Percentiles rank a stretch among this genome's conserved stretches.
These are phyloP conservation scores for Alectoria sarmentosa DNA, from an alignment of 495 filamentous ascomycete species.

Conservation along the genomic window DNA sequence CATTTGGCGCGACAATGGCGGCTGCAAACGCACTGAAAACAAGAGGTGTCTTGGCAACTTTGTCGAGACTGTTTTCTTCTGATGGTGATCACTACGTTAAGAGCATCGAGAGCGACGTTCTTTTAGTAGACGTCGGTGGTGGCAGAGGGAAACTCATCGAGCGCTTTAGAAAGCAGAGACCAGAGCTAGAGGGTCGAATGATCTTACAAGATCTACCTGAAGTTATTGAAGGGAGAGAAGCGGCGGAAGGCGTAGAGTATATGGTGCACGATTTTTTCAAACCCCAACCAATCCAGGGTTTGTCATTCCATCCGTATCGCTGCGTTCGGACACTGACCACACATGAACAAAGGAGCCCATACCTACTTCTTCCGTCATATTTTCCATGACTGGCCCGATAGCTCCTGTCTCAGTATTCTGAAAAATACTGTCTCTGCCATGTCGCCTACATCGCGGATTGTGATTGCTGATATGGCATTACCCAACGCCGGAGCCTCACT, in stretches of 20 bases:
- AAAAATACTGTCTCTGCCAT: neutral
- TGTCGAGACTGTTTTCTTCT: no score
- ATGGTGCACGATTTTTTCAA: slow-evolving; percentile 29
- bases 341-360: slow-evolving; percentile 6
- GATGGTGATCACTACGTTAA: neutral
- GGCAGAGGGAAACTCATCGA: neutral
- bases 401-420: slow-evolving; percentile 15
- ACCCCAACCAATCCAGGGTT: slow-evolving; percentile 32
- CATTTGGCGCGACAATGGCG: neutral
- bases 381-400: slow-evolving; percentile 23
- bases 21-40: no score
- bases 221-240: neutral
- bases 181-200: slow-evolving; percentile 8
- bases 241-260: slow-evolving; percentile 18
- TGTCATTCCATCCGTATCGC: no score
- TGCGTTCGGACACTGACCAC: no score
- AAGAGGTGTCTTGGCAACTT: no score
- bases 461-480: slow-evolving; percentile 2
- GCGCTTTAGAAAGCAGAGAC: neutral
- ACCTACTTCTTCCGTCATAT: slow-evolving; percentile 24
- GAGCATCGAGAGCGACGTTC: neutral
- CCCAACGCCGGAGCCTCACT: neutral
- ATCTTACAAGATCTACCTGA: slow-evolving; percentile 5
- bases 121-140: neutral
- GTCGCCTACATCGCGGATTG: neutral